Base-by-base conservation (phyloP, 768 basidiomycete genomes). In the Mycena latifolia region DNA sequence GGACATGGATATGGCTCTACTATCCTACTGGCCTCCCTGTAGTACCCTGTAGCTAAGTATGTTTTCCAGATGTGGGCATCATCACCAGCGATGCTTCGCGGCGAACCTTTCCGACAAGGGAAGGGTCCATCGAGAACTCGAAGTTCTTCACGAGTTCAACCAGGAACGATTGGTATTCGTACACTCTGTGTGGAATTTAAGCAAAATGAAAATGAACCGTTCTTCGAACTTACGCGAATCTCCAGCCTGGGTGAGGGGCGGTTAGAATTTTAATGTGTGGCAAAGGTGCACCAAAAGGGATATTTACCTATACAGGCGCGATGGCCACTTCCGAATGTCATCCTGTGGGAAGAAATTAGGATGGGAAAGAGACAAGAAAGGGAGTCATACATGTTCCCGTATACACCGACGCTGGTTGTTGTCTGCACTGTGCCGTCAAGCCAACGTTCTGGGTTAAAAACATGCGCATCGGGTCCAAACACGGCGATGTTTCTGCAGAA, bases 81-180 rank as follows among this genome's bases (percentile, higher is more conserved):
- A 86, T 83, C 15, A 85, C 81, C 55, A 85, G 70, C 64, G 82
- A 82, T 8, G 82, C 79, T 65, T 84, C 81, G 54, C 84, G 75
- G 39, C 84, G 78, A 25, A 86, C 72, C 28, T 47, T 50, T 18
- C 79, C 73, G 5, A 76, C 72, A 22, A 83, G 72, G 24, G 82
- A 80, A 20, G 80, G 78, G 20, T 43, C 41, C 41, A 43, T 43
- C 20, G 41, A 43, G n/a, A 43, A 81, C 69, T 89, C 84, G 65
- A 90, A 90, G 73, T 87, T 86, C 53, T 83, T 82, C 65, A 90
- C 75, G 39, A 88, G 81, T 71, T 89, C 88, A 8, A 87, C 81
- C 6, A 89, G 79, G 67, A 91, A 82, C 1, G 84, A 75, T 69
- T 89, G 85, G 37, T 89, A 76, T 73, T 91, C 89, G 61, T 83